Evolutionary conservation across 208 protist species (phyloP), one percentile per base, ranked within the genome.

Genomic region (Lotmaria passim): DNA sequence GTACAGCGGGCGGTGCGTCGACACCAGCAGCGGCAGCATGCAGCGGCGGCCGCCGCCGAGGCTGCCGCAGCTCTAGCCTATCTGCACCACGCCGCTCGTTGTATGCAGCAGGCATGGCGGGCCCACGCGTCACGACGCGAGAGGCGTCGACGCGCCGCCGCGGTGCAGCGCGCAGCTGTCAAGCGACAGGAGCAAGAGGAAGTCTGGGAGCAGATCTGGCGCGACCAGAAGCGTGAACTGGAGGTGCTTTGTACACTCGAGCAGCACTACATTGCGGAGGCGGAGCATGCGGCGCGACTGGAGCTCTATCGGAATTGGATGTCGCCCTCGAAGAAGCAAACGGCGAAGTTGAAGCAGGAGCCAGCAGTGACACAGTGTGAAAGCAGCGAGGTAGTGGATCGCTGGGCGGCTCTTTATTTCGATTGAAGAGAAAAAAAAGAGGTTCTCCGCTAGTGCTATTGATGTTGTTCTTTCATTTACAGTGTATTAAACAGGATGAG

Each of bases 171-270:
- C 10, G 56, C 53, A 43, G 41, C 65, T 23, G 28, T 5, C 26
- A 83, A 87, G 76, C 82, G 87, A 10, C 67, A 77, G 53, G 71
- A 80, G 33, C 67, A 69, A 59, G 83, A 89, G 58, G 83, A 89
- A 21, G 83, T 86, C 47, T 50, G 59, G 60, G 41, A 64, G 10
- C 44, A 57, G 14, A 48, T 75, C 31, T 75, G 70, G 70, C 60
- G 44, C 2, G 70, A 75, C 34, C 70, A 75, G 79, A 47, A 67
- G 65, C 33, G 19, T 31, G 47, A 85, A 38, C 19, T 59, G 61
- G 46, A 75, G 47, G 44, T 78, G 36, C 69, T 73, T n/a, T 59
- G 55, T 41, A 30, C 57, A 19, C 58, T 75, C 15, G 36, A 80
- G 61, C 67, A 73, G 30, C 78, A 84, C 19, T 75, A 64, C 23